These are phyloP conservation scores for Coniferiporia sulphurascens DNA, from an alignment of 1,284 basidiomycete species.

Conservation along the genomic window DNA sequence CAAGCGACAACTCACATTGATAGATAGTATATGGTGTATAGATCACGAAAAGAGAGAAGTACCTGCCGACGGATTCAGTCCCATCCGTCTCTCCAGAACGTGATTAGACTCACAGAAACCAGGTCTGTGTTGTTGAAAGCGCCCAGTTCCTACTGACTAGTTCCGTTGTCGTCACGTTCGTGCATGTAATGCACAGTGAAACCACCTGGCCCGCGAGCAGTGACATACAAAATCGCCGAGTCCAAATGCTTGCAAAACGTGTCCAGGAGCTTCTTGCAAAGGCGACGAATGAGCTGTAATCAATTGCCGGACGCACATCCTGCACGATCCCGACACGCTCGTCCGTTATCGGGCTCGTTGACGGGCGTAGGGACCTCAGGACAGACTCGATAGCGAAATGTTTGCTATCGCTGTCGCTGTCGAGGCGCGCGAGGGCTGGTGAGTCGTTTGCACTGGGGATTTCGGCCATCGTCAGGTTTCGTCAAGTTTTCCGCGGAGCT, in stretches of 20 bases:
- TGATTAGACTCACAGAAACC: constrained; percentile 60
- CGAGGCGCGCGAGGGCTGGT: background rate
- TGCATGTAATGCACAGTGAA: constrained; percentile 81
- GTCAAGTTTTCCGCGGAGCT: constrained; percentile 2
- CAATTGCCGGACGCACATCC: constrained; percentile 44
- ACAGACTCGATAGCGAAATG: constrained; percentile 4
- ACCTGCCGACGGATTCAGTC: constrained; percentile 39
- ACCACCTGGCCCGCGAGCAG: constrained; percentile 76
- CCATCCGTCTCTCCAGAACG: background rate
- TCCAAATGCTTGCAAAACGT: constrained; percentile 71
- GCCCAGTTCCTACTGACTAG: constrained; percentile 65
- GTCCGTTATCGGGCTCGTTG: background rate
- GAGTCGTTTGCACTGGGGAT: constrained; percentile 3
- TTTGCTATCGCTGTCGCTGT: background rate
- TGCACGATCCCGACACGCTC: background rate
- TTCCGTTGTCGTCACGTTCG: constrained; percentile 79
- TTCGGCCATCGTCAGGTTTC: constrained; percentile 9
- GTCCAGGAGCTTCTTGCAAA: constrained; percentile 47
- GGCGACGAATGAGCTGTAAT: constrained; percentile 50
- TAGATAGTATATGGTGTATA: constrained; percentile 89
- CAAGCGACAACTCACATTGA: constrained; percentile 46
- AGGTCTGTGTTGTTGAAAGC: constrained; percentile 75
- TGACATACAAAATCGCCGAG: constrained; percentile 60
- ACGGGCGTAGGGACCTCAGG: constrained; percentile 1
- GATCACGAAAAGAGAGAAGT: constrained; percentile 66